Evolutionary conservation across 495 filamentous ascomycete species (phyloP), one percentile per base, ranked within the genome.

Genomic region (Immersiella caudata): DNA sequence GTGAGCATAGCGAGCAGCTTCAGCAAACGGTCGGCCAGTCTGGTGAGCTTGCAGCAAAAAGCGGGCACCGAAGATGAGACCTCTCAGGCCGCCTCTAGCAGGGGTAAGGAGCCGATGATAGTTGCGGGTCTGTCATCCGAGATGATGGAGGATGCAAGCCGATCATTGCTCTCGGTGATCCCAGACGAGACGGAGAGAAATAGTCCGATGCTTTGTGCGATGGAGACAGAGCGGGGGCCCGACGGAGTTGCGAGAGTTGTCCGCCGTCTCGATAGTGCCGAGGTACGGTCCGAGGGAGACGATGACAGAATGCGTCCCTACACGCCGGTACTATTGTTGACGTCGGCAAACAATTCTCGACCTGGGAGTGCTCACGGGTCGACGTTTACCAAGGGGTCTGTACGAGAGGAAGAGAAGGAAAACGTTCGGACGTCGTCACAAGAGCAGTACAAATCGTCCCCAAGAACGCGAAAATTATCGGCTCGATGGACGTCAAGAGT

Each of bases 1-100:
- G 90, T 89, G 59, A 89, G 86, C 76, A 88, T 91, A 68, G 79
- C 87, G 9, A 85, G 80, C 71, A 85, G 83, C 68, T 89, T 92
- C 73, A 83, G 83, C 51, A 89, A 86, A 70, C 81, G 89, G 65
- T 89, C 88, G 25, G 66, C 68, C 25, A 79, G 77, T 26, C 26
- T 72, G 9, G 72, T 73, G 8, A 76, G 76, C 27, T 26, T 75
- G 52, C 69, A 73, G 14, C 70, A 70, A 60, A 70, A 56, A 33
- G 62, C 46, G 9, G 61, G 63, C 51, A 55, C 64, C 0, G 71
- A 71, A 11, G 66, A 65, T 0, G 67, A 70, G 51, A 63, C 29
- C 3, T 14, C 20, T 51, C 22, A 54, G 24, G 46, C 22, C 6
- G 14, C 2, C 18, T 14, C 25, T 51, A n/a, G 58, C 40, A 27